A percentile compares a stretch with the other conserved stretches of the same genome.
Evolutionary conservation across 176 grass and related monocot genomes (phyloP).

Genomic region (Eleusine coracana): DNA sequence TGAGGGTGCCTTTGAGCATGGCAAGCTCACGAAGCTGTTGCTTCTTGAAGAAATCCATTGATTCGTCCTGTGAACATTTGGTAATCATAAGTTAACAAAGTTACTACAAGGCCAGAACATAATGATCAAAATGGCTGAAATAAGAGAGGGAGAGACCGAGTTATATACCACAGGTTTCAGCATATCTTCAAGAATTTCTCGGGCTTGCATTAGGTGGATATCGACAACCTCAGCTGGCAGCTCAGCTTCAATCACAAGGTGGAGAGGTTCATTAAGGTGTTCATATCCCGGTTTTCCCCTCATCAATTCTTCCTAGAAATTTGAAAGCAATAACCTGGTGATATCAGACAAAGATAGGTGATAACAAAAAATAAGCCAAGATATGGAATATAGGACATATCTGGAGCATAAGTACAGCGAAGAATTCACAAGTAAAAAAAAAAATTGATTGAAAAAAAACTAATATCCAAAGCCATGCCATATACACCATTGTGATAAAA

Average conservation of each 20-base stretch:
- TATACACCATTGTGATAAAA: no score
- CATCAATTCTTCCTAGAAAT: constrained; percentile 87
- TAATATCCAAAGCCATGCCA: no score
- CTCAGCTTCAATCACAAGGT: constrained; percentile 90
- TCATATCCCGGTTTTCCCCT: constrained; percentile 90
- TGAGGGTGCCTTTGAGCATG: constrained; percentile 87
- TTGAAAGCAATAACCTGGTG: neutral
- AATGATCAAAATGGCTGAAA: no score
- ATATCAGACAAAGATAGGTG: no score
- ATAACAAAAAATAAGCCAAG: no score
- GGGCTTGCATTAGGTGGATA: constrained; percentile 77
- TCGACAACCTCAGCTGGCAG: constrained; percentile 81
- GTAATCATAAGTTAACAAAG: no score
- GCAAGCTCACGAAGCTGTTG: constrained; percentile 93
- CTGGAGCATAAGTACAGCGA: no score
- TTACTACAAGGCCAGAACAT: no score
- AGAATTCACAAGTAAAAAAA: no score
- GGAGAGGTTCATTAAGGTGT: constrained; percentile 92
- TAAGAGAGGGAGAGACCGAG: neutral
- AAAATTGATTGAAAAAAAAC: no score
- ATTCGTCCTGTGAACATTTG: constrained; percentile 56
- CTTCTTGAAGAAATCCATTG: constrained; percentile 96
- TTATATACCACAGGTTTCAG: constrained; percentile 86
- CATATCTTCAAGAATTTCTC: constrained; percentile 86
- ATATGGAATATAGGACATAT: no score